Conservation (phyloP, 768 basidiomycete genomes). For the Boletales sp. region DNA sequence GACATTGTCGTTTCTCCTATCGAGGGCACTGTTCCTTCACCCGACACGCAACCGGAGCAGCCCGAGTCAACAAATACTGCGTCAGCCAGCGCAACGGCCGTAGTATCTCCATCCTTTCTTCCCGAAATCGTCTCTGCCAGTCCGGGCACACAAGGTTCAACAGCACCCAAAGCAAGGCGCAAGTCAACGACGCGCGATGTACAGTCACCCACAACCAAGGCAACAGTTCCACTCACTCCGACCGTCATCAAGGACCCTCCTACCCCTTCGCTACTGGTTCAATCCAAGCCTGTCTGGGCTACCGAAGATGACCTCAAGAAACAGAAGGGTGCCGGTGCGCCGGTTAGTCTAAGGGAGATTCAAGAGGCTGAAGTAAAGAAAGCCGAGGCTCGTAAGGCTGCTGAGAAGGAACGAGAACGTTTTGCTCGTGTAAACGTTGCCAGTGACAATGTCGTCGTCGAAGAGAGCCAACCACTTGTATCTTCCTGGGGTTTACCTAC, state of each 20-base stretch:
- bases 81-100: background rate
- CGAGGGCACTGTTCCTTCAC: constrained; percentile 13
- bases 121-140: constrained; percentile 10
- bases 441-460: constrained; percentile 35
- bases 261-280: constrained; percentile 17
- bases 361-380: constrained; percentile 90
- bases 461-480: constrained; percentile 60
- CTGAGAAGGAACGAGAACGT: constrained; percentile 69
- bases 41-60: constrained; percentile 12
- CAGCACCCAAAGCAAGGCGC: constrained; percentile 23
- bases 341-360: constrained; percentile 85
- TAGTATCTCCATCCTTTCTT: constrained; percentile 6
- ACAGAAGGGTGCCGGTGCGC: constrained; percentile 37
- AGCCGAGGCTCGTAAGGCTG: constrained; percentile 69
- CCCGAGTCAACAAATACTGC: constrained; percentile 11
- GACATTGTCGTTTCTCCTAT: constrained; percentile 15
- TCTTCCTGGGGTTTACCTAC: constrained; percentile 85
- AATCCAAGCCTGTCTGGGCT: constrained; percentile 58
- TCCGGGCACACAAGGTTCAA: constrained; percentile 16
- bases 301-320: constrained; percentile 69
- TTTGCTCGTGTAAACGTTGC: constrained; percentile 44
- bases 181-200: constrained; percentile 26
- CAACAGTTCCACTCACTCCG: constrained; percentile 4
- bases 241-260: constrained; percentile 20
- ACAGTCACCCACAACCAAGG: constrained; percentile 21